Evolutionary conservation across 1,139 yeast genomes (phyloP), one percentile per base, ranked within the genome.

Genomic region (Insectozyma bohioensis): DNA sequence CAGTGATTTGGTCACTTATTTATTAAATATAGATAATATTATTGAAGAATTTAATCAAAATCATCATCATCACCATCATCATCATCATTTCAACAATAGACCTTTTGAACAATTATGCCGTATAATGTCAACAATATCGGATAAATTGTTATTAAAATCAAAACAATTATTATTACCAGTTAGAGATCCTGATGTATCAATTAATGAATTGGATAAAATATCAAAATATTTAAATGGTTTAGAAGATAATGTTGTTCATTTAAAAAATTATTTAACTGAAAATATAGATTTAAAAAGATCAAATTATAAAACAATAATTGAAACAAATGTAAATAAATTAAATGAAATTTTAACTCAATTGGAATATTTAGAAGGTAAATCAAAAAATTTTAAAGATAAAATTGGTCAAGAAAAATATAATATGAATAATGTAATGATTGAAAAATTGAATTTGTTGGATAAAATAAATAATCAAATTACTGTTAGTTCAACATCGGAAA

Each of bases 21-120:
- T 63, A 26, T 41, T 65, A 12, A 62, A 63, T 34, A 58, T 65
- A 24, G 72, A 66, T 40, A 48, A 54, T 5, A 52, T 61, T 9
- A 38, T 52, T n/a, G 54, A 51, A 24, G 58, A 56, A 17, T 36
- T 15, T 17, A 30, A 33, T 9, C 31, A 39, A 7, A 28, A 31
- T 24, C 15, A 22, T 8, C 13, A 30, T 8, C 25, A 12, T 9
- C 21, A 12, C 7, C 49, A 48, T 21, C 55, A 53, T 17, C 36
- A 26, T 12, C 30, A 35, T 17, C 21, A 26, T 2, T 31, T 24
- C 10, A 16, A 20, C 3, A 21, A 20, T 11, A 33, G 20, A 3
- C 30, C 39, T 4, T 35, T 36, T 15, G 38, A 32, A 5, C 41
- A 39, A 17, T 36, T 42, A 26, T 26, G 31, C n/a, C 24, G 22